These are phyloP conservation scores for Apostasia ramifera DNA, from an alignment of 106 monocot genomes.

Conservation along the genomic window DNA sequence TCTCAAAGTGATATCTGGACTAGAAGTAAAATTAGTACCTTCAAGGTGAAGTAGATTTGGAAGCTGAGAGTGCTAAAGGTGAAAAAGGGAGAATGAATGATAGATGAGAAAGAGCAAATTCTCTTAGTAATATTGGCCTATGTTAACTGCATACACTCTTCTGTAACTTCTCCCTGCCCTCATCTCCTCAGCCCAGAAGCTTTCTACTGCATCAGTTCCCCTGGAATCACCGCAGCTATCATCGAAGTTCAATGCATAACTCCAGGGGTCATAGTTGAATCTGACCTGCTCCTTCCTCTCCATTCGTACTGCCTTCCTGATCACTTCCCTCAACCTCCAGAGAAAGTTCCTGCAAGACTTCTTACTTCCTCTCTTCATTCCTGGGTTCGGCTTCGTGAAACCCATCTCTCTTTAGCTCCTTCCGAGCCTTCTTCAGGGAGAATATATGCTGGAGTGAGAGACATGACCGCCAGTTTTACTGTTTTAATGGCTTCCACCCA, in stretches of 20 bases:
- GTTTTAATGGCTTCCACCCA: neutral
- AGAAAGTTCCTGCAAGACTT: slow-evolving; percentile 5
- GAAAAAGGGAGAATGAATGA: too few relatives aligned
- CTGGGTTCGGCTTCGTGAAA: neutral
- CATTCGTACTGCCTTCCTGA: slow-evolving; percentile 3
- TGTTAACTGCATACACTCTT: neutral
- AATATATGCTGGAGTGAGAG: neutral
- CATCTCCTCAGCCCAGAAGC: slow-evolving; percentile 1
- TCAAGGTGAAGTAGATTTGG: too few relatives aligned
- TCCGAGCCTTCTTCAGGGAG: neutral
- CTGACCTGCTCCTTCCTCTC: neutral
- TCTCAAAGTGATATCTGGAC: too few relatives aligned
- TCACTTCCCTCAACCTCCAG: slow-evolving; percentile 16
- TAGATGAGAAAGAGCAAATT: too few relatives aligned
- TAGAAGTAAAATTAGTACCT: too few relatives aligned
- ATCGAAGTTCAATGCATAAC: slow-evolving; percentile 30
- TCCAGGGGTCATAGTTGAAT: slow-evolving; percentile 25
- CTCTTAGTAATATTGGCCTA: neutral
- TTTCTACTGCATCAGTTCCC: neutral
- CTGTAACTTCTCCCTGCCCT: neutral
- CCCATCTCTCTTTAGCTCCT: slow-evolving; percentile 3
- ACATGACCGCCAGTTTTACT: neutral
- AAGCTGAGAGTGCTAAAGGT: too few relatives aligned
- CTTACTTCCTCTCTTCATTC: neutral
- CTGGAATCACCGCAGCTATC: slow-evolving; percentile 7